Conservation (phyloP, 2,329 filamentous ascomycete species). For the Pezicula neosporulosa region DNA sequence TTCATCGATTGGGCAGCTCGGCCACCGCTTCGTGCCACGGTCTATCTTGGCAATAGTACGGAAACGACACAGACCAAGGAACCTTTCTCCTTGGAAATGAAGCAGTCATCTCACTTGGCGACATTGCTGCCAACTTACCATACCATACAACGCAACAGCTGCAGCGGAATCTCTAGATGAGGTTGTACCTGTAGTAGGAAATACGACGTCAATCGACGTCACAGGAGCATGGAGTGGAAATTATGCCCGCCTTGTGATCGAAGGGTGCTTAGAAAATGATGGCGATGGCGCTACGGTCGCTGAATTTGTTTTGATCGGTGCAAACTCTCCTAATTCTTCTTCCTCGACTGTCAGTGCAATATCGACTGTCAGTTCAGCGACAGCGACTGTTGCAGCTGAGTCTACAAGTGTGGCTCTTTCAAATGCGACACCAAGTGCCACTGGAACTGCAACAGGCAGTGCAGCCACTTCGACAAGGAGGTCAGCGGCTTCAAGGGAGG, state of each 20-base stretch:
- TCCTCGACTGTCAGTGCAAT: neutral
- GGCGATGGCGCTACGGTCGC: constrained; percentile 46
- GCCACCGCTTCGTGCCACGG: constrained; percentile 48
- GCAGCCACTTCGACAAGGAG: too few species aligned
- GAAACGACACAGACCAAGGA: constrained; percentile 11
- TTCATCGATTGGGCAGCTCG: constrained; percentile 57
- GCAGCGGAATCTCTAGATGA: constrained; percentile 6
- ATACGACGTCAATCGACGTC: constrained; percentile 22
- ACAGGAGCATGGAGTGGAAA: constrained; percentile 25
- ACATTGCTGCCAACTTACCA: constrained; percentile 19
- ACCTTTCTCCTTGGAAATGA: constrained; percentile 9
- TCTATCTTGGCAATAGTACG: constrained; percentile 47
- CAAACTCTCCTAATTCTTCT: neutral
- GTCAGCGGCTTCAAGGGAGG: too few species aligned
- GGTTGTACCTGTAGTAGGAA: constrained; percentile 24
- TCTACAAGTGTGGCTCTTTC: neutral
- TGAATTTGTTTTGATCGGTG: constrained; percentile 42
- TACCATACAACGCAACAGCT: constrained; percentile 19
- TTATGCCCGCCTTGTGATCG: constrained; percentile 38
- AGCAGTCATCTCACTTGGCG: constrained; percentile 14
- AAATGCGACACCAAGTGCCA: too few species aligned
- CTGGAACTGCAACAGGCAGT: too few species aligned
- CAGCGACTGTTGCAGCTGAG: neutral
- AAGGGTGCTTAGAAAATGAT: constrained; percentile 40
- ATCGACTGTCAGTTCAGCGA: neutral